Percentiles rank a stretch among this genome's conserved stretches.
These are phyloP conservation scores for Diospyros lotus DNA, from an alignment of 148 eudicot genomes.

Conservation along the genomic window DNA sequence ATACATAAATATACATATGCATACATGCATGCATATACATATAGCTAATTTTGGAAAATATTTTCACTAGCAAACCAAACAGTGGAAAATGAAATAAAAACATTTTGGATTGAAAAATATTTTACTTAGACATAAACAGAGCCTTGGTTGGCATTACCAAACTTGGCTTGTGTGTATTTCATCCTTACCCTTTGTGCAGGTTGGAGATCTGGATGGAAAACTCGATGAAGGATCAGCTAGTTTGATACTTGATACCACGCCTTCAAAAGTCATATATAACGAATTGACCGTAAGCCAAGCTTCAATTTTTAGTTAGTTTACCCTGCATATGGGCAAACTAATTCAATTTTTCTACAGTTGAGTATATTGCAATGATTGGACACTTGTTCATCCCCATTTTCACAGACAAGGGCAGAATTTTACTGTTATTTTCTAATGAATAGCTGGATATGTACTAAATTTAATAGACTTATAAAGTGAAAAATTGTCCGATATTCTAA, in stretches of 20 bases:
- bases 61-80: too few relatives aligned
- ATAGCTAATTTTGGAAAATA: too few relatives aligned
- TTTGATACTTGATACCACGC: constrained; percentile 77
- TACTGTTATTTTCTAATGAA: not conserved
- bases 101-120: too few relatives aligned
- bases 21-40: too few relatives aligned
- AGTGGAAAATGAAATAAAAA: too few relatives aligned
- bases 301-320: constrained; percentile 3
- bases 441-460: not conserved
- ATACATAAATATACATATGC: too few relatives aligned
- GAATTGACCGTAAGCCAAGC: constrained; percentile 74
- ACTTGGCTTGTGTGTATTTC: not conserved
- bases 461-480: too few relatives aligned
- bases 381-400: not conserved
- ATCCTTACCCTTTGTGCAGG: constrained; percentile 34
- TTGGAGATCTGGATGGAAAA: constrained; percentile 73
- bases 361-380: not conserved
- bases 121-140: too few relatives aligned
- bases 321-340: not conserved
- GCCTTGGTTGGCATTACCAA: not conserved
- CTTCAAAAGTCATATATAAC: constrained; percentile 86
- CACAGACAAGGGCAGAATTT: not conserved
- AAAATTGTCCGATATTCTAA: not conserved
- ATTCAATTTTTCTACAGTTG: too few relatives aligned
- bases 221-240: constrained; percentile 72